Evolutionary conservation across 305 asterid genomes (phyloP), one percentile per base, ranked within the genome.

Genomic region (Fraxinus dipetala): DNA sequence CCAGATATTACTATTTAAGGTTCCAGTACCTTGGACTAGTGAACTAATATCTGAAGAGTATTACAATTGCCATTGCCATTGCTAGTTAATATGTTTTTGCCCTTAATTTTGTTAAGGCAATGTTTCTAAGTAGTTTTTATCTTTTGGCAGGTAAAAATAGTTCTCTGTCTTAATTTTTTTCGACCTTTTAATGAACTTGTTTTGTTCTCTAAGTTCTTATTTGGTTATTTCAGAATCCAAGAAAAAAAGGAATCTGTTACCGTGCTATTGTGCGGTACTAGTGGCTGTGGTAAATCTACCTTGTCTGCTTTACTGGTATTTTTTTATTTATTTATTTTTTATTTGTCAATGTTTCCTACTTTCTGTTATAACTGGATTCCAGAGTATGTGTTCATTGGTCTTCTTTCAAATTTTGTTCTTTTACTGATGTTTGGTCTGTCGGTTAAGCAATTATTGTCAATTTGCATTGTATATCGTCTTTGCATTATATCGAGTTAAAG

Each of bases 281-380:
- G 99, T 84, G 98, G 98, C 80, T 95, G 98, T 85, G 98, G 98
- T 76, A 94, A 95, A 89, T 95, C 98, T 80, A 95, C 99, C 34
- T 88, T 94, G 85, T 95, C 99, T 85, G 95, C 99, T 6, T 90
- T 95, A 86, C 95, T 94, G 93, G 98, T 95, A 89, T 85, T 82
- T 31, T 85, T 79, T 65, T 79, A n/a, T 59, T 7, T 59, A 31
- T 35, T 35, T 35, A 5, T 22, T 20, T 51, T n/a, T 7, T 20
- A 2, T 20, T 61, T 40, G 16, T 40, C 51, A 40, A 11, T 43
- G 54, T 43, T 43, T 43, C 54, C n/a, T 11, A 11, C 54, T 43
- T 43, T 43, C 54, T 43, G 5, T 11, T 43, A 24, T 20, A 0
- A 63, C 31, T 63, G 32, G 28, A 56, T 16, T 54, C 65, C 24